Base-by-base conservation (phyloP, 2,329 filamentous ascomycete species). In the Aspergillus brunneoviolaceus region DNA sequence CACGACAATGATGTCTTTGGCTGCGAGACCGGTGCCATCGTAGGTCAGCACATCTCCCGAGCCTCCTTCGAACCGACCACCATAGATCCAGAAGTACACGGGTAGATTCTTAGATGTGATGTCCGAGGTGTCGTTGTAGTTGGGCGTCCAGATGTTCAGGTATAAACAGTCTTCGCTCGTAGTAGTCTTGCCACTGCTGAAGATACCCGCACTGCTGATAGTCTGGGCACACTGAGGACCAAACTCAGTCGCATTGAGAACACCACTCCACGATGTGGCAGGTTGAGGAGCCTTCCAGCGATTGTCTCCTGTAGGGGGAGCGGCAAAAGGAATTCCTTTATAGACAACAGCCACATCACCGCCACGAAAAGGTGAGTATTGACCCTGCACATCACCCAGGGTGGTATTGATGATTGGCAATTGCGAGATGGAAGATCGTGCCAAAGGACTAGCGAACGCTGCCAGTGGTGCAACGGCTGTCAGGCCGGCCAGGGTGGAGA, bases 151-250 rank as follows among this genome's bases (percentile, higher is more conserved):
- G 29, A 69, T 51, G 33, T 69, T 68, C 23, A 70, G 53, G 16
- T 61, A 65, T 39, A 70, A 51, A 23, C 68, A 70, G 52, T 68
- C 64, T 58, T 70, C 68, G 42, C 65, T 68, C 54, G 75, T 75
- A 16, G 62, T 56, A 6, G 68, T 69, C 35, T 66, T 87, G 0
- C 59, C 62, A 16, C 35, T 60, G 11, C 57, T 60, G 62, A 68
- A 68, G 51, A 68, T 68, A n/a, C 65, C 66, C 6, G 63, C 60
- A 6, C 33, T 35, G n/a, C 62, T 61, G 33, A 49, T 58, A 2
- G 64, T 49, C 55, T 71, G 68, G 4, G 70, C 67, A 49, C 70
- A 73, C 25, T 69, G 65, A 9, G 69, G 64, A 3, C 63, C 61
- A 9, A 65, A 69, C 5, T 58, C 25, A 1, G 60, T 63, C 3